Base-by-base conservation (phyloP, 2,329 filamentous ascomycete species). In the Colletotrichum lentis region DNA sequence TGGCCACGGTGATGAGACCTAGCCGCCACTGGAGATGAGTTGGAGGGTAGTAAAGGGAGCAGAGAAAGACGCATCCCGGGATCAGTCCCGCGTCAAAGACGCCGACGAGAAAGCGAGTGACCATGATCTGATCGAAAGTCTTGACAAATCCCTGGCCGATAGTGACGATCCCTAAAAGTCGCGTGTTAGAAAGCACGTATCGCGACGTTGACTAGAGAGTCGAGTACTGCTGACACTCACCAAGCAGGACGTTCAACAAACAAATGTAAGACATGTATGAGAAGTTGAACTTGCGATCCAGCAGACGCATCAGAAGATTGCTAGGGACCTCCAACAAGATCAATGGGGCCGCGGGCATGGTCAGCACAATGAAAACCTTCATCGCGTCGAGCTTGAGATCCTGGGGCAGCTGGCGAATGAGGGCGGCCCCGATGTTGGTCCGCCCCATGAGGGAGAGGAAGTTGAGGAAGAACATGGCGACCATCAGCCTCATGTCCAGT, bases 381-480 rank as follows among this genome's bases (percentile, higher is more conserved):
- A 70, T 69, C 18, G 67, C 63, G 46, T 70, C 70, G 20, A 74
- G 65, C 27, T 72, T 67, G 20, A 75, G 69, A 20, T 75, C 73
- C 14, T 71, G 60, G 22, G 73, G 73, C 18, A 76, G 58, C 12
- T 67, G 55, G 43, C 75, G 72, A 20, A 74, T 74, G 11, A 73
- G 69, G 2, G 71, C 71, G 4, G 72, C 72, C 2, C 71, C 73
- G 31, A 74, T 73, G n/a, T 73, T 74, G n/a, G 73, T 73, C 5
- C 73, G 71, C 16, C 72, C 73, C 64, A 74, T 74, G 20, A 74
- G 69, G 6, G 72, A 74, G 3, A 74, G 53, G 41, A 75, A 75
- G 65, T 75, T 75, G 43, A 75, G 65, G 50, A 75, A 74, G 35
- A 76, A 71, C 58, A 75, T 74, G 1, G 74, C 72, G 2, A 72